Evolutionary conservation across 345 rosid species (phyloP), one percentile per base, ranked within the genome.

Genomic region (Rhizophora mangle): DNA sequence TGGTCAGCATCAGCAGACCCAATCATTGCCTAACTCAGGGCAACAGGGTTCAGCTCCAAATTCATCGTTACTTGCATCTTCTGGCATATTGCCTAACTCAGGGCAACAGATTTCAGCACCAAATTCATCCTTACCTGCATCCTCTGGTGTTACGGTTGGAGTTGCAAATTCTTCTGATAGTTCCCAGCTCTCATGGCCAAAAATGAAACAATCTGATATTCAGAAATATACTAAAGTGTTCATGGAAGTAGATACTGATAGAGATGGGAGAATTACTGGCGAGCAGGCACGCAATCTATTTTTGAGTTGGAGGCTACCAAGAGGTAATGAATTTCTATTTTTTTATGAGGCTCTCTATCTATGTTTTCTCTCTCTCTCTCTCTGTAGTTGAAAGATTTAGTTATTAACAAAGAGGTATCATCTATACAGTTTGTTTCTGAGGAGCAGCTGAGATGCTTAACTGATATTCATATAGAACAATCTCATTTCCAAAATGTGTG

Each of bases 221-320:
- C 96, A 94, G 79, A 94, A 94, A 69, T 94, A 94, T 76, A 67
- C 82, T 6, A 94, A 89, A 81, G 99, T 94, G 43, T 94, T 94
- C 80, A 78, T 85, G 87, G 93, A 90, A 86, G 97, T 94, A 60
- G 98, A 94, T 76, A 86, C 80, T 20, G 98, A 94, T 74, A 86
- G 90, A 76, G 99, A 94, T 88, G 99, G 99, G 64, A 91, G 83
- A 82, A 89, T 94, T 65, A 89, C 87, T 34, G 98, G 98, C 54
- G 97, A 89, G 82, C 88, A 94, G 85, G 97, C 98, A 52, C 85
- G 88, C 73, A 87, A 92, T 82, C 81, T 94, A 61, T 94, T 94
- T 78, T 82, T 91, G 81, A 94, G 99, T 81, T 92, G 98, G 98
- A 88, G 90, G 83, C 82, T 94, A 62, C 97, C 99, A 49, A 86